These are phyloP conservation scores for Schizochytrium sp. DNA, from an alignment of 108 stramenopile genomes.

Conservation along the genomic window DNA sequence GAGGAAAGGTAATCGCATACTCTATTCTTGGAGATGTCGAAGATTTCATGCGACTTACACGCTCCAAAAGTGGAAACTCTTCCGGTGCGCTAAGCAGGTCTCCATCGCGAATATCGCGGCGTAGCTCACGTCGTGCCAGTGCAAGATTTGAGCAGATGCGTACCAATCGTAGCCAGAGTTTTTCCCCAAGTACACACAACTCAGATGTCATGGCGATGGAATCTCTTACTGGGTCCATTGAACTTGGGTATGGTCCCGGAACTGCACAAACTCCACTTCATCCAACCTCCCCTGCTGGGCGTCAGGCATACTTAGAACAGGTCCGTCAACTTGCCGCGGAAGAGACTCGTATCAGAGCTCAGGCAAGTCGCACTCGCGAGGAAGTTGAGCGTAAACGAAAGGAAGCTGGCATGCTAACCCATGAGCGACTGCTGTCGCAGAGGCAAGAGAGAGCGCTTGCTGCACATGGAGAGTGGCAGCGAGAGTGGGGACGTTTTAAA, in stretches of 20 bases:
- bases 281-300: not conserved
- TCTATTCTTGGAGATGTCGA: constrained; percentile 48
- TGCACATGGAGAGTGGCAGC: constrained; percentile 24
- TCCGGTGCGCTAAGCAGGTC: constrained; percentile 13
- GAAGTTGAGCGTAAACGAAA: not conserved
- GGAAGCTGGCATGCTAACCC: constrained; percentile 36
- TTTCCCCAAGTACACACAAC: not conserved
- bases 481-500: constrained; percentile 45
- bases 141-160: constrained; percentile 21
- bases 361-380: not conserved
- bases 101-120: constrained; percentile 21
- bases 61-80: not conserved
- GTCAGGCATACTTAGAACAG: constrained; percentile 19
- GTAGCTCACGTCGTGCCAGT: constrained; percentile 26
- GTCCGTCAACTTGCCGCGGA: constrained; percentile 15
- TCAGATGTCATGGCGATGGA: not conserved
- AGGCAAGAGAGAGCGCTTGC: constrained; percentile 56
- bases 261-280: not conserved
- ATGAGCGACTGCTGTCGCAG: constrained; percentile 2
- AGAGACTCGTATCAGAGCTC: not conserved
- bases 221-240: not conserved
- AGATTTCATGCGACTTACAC: not conserved
- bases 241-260: not conserved
- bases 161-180: not conserved
- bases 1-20: constrained; percentile 33